phyloP scores from a whole-genome alignment of 306 rosid species.

The Quercus agrifolia region DNA sequence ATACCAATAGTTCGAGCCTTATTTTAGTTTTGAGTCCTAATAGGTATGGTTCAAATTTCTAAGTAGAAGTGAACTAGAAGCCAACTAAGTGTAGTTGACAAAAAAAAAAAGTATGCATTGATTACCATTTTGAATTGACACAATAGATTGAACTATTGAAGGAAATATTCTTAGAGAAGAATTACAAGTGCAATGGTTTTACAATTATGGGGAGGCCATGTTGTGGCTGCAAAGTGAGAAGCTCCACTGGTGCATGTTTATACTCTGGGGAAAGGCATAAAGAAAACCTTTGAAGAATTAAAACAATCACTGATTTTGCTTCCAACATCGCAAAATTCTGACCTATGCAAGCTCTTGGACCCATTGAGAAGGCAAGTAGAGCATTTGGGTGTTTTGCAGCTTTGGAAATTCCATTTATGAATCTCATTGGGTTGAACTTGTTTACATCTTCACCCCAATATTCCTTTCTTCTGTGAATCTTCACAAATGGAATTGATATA shows the following conservation, averaged over 20 bases:
- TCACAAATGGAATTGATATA: constrained; percentile 6
- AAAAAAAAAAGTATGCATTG: too few relatives aligned
- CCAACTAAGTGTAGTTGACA: too few relatives aligned
- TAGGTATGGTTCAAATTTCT: too few relatives aligned
- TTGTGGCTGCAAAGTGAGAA: constrained; percentile 28
- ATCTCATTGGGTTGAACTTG: constrained; percentile 44
- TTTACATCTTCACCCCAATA: constrained; percentile 46
- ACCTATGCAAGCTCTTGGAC: constrained; percentile 43
- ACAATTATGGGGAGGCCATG: constrained; percentile 25
- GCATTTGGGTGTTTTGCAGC: constrained; percentile 37
- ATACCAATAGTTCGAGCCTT: too few relatives aligned
- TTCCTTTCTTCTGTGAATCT: constrained; percentile 21
- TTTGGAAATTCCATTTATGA: constrained; percentile 30
- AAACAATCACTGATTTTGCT: constrained; percentile 25
- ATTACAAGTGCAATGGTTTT: constrained; percentile 19
- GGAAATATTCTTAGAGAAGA: neutral
- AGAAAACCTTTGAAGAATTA: constrained; percentile 33
- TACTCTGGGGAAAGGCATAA: constrained; percentile 27
- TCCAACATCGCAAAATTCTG: constrained; percentile 40
- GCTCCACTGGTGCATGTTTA: constrained; percentile 26
- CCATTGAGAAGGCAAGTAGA: constrained; percentile 27
- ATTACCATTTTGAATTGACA: too few relatives aligned
- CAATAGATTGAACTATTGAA: too few relatives aligned
- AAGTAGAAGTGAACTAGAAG: too few relatives aligned
- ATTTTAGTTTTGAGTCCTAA: too few relatives aligned